These are phyloP conservation scores for Anisodus tanguticus DNA, from an alignment of 257 asterid species.

Conservation along the genomic window DNA sequence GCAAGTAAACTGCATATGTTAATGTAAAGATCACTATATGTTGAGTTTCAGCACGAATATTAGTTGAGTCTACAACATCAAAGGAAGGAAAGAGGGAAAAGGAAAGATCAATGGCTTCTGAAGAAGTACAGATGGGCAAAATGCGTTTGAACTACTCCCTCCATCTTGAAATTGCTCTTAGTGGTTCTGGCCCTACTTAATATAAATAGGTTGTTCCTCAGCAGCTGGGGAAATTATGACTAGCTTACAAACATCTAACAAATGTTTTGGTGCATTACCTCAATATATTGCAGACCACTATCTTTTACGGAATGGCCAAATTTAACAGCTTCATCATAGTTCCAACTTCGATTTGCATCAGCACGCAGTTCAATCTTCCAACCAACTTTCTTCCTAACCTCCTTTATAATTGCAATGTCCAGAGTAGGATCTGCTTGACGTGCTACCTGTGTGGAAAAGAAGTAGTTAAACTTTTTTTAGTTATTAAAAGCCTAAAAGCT, in stretches of 20 bases:
- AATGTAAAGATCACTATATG: background rate
- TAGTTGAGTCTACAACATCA: conserved; percentile 15
- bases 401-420: conserved; percentile 79
- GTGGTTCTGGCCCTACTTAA: conserved; percentile 15
- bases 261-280: conserved; percentile 54
- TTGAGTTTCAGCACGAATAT: background rate
- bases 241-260: background rate
- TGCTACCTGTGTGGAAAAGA: conserved; percentile 62
- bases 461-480: background rate
- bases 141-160: background rate
- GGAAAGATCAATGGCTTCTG: conserved; percentile 18
- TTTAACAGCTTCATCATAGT: conserved; percentile 67
- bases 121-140: background rate
- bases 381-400: conserved; percentile 82
- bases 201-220: background rate
- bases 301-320: conserved; percentile 73
- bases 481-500: background rate
- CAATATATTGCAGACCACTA: conserved; percentile 81
- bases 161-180: background rate
- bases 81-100: background rate
- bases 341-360: conserved; percentile 93
- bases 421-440: conserved; percentile 72
- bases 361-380: conserved; percentile 68
- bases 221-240: background rate
- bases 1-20: background rate